phyloP scores from a whole-genome alignment of 2,329 filamentous ascomycete species.

The Fusarium lateritium region DNA sequence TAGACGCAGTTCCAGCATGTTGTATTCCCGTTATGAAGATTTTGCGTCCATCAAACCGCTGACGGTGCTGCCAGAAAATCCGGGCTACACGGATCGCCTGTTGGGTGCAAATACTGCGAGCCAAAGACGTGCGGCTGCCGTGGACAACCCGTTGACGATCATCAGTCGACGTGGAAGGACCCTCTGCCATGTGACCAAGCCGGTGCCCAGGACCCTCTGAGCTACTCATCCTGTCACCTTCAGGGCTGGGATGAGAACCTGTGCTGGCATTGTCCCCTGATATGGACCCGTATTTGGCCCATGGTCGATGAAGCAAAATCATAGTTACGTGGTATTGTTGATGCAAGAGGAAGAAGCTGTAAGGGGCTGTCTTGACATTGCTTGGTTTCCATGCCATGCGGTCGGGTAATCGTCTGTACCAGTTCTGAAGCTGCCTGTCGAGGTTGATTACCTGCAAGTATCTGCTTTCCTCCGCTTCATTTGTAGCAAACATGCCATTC shows the following conservation, averaged over 20 bases:
- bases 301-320: constrained; percentile 68
- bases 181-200: constrained; percentile 34
- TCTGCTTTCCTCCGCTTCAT: constrained; percentile 59
- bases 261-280: constrained; percentile 50
- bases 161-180: constrained; percentile 48
- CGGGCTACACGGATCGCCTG: constrained; percentile 67
- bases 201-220: constrained; percentile 35
- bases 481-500: constrained; percentile 50
- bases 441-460: constrained; percentile 66
- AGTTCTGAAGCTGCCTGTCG: constrained; percentile 68
- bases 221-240: constrained; percentile 39
- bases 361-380: constrained; percentile 65
- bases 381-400: constrained; percentile 63
- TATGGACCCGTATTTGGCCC: constrained; percentile 65
- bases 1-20: constrained; percentile 68
- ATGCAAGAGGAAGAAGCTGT: constrained; percentile 68
- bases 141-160: constrained; percentile 56
- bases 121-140: constrained; percentile 61
- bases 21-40: constrained; percentile 67
- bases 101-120: constrained; percentile 67
- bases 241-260: constrained; percentile 53
- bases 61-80: constrained; percentile 69
- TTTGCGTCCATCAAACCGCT: constrained; percentile 65
- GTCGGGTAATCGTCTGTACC: constrained; percentile 67
- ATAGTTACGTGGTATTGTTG: constrained; percentile 69